These are phyloP conservation scores for Hibiscus syriacus DNA, from an alignment of 345 rosid genomes.

Conservation along the genomic window DNA sequence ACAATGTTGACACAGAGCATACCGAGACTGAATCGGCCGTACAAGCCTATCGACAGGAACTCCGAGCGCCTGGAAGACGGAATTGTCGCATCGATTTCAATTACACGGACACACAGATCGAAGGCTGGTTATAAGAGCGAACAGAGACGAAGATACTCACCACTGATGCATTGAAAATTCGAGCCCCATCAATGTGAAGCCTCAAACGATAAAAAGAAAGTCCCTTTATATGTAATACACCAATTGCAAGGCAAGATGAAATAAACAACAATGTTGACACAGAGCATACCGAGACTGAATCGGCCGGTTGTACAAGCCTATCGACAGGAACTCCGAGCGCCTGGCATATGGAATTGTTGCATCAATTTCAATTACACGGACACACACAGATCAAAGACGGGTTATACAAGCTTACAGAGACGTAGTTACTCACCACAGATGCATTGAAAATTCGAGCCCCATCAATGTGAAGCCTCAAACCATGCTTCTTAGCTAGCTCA, in stretches of 20 bases:
- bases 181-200: conserved; percentile 97
- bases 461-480: conserved; percentile 86
- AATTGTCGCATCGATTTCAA: background rate
- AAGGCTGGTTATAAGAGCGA: background rate
- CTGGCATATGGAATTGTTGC: conserved; percentile 25
- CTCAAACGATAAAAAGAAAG: background rate
- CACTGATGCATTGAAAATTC: conserved; percentile 82
- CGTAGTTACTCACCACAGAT: conserved; percentile 50
- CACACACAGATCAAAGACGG: background rate
- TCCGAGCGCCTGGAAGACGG: conserved; percentile 58
- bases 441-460: conserved; percentile 98
- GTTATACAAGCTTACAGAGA: background rate
- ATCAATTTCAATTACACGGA: background rate
- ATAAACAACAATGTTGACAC: background rate
- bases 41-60: conserved; percentile 80
- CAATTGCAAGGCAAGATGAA: background rate
- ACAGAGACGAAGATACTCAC: conserved; percentile 35
- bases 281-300: conserved; percentile 65
- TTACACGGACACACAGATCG: background rate
- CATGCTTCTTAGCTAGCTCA: conserved; percentile 71
- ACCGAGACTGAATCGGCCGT: conserved; percentile 86
- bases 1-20: conserved; percentile 9
- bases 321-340: conserved; percentile 79
- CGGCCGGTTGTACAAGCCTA: conserved; percentile 79
- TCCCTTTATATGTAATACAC: background rate